phyloP scores from a whole-genome alignment of 2,329 filamentous ascomycete species.

The Moelleriella libera region DNA sequence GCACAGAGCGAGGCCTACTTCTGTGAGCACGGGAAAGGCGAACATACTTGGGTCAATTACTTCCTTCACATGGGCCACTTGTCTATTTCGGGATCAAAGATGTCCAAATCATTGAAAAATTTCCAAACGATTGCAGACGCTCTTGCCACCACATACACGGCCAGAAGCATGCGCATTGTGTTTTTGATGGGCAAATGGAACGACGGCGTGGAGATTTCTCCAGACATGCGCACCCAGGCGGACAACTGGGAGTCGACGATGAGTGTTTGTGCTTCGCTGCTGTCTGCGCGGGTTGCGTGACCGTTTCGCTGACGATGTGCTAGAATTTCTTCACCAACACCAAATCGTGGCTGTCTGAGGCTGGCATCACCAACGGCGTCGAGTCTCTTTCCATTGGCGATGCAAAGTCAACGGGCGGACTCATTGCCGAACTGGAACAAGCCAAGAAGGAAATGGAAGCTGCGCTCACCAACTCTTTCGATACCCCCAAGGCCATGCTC shows the following conservation, averaged over 20 bases:
- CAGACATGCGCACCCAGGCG: conserved; percentile 62
- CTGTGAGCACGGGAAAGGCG: conserved; percentile 30
- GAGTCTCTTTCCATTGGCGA: conserved; percentile 23
- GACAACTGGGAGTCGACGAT: conserved; percentile 69
- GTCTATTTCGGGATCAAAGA: conserved; percentile 74
- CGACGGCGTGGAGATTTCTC: conserved; percentile 80
- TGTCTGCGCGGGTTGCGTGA: neutral
- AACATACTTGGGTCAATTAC: conserved; percentile 82
- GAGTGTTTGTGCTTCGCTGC: conserved; percentile 30
- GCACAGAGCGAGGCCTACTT: conserved; percentile 87
- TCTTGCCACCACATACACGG: conserved; percentile 54
- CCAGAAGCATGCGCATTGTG: conserved; percentile 67
- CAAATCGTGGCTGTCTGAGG: conserved; percentile 38
- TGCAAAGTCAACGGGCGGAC: conserved; percentile 15
- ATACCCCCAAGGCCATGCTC: conserved; percentile 69
- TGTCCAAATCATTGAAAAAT: conserved; percentile 93
- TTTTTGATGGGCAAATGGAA: conserved; percentile 85
- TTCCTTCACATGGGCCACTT: conserved; percentile 93
- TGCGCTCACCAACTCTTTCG: conserved; percentile 72
- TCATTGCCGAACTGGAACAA: conserved; percentile 31
- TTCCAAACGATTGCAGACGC: conserved; percentile 88
- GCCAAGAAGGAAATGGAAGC: conserved; percentile 38
- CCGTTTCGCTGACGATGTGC: neutral
- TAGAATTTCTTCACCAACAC: conserved; percentile 47
- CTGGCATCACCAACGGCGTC: conserved; percentile 18